Evolutionary conservation across 768 basidiomycete genomes (phyloP).

Genomic region (Tulasnella sp.): DNA sequence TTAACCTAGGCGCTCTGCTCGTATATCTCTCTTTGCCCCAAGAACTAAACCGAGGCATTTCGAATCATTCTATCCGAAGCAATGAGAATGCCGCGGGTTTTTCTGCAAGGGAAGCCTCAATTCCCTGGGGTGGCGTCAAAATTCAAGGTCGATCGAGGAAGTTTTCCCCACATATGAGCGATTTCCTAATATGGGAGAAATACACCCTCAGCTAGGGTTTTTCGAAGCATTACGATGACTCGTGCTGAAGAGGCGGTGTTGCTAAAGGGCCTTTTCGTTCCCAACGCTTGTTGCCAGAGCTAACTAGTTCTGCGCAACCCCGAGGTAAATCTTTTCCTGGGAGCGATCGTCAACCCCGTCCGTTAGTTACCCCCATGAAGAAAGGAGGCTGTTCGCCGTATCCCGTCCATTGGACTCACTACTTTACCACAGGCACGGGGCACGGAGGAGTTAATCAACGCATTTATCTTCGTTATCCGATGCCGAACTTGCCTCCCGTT

Average conservation of each 20-base stretch:
- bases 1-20: not conserved
- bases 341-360: no score
- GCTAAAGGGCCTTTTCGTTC: not conserved
- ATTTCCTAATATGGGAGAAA: no score
- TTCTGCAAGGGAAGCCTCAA: no score
- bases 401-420: no score
- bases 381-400: no score
- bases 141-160: not conserved
- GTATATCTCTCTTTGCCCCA: no score
- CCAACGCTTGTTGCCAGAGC: not conserved
- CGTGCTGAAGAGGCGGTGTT: not conserved
- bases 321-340: not conserved
- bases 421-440: no score
- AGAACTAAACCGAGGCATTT: no score
- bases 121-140: not conserved
- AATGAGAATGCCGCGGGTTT: not conserved
- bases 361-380: no score
- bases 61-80: not conserved
- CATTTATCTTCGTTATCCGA: not conserved
- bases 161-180: not conserved
- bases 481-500: not conserved
- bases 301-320: not conserved
- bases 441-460: not conserved
- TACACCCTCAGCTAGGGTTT: no score
- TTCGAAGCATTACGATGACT: not conserved